These are phyloP conservation scores for Hortaea werneckii DNA, from an alignment of 2,329 filamentous ascomycete genomes.

Conservation along the genomic window DNA sequence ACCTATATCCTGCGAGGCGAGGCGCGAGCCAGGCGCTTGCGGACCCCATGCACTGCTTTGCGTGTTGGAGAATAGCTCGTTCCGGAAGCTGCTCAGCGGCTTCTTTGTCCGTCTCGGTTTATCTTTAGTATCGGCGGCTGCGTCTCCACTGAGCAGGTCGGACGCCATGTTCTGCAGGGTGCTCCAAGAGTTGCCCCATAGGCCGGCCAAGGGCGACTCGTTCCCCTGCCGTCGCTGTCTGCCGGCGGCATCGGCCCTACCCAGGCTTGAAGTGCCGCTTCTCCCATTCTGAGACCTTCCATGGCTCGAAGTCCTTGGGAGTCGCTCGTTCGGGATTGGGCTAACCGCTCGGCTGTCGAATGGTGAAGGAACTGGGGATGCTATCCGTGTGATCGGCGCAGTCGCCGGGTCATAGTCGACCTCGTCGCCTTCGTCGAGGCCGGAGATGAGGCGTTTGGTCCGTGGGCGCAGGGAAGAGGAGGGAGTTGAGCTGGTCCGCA, in stretches of 20 bases:
- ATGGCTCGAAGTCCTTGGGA: slow-evolving; percentile 10
- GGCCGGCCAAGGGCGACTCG: slow-evolving; percentile 26
- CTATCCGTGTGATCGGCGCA: slow-evolving; percentile 20
- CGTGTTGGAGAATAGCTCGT: slow-evolving; percentile 2
- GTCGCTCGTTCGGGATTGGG: slow-evolving; percentile 31
- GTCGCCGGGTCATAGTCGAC: slow-evolving; percentile 24
- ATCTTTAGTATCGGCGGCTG: slow-evolving; percentile 6
- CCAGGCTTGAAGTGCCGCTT: slow-evolving; percentile 5
- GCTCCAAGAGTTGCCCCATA: slow-evolving; percentile 41
- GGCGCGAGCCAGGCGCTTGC: slow-evolving; percentile 22
- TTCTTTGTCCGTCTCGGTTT: slow-evolving; percentile 20
- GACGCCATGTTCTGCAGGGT: slow-evolving; percentile 40
- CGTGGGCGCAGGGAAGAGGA: slow-evolving; percentile 36
- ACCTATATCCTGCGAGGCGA: slow-evolving; percentile 30
- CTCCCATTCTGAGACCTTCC: neutral
- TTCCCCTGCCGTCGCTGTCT: slow-evolving; percentile 12
- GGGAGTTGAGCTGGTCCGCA: slow-evolving; percentile 19
- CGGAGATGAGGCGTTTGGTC: slow-evolving; percentile 37
- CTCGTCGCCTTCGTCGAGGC: slow-evolving; percentile 35
- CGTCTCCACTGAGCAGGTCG: slow-evolving; percentile 36
- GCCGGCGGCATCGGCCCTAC: neutral
- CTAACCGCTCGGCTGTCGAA: slow-evolving; percentile 21
- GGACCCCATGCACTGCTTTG: slow-evolving; percentile 41
- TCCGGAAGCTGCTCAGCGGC: slow-evolving; percentile 13
- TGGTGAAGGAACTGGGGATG: slow-evolving; percentile 29